These are phyloP conservation scores for Lavandula angustifolia DNA, from an alignment of 257 asterid species.

Conservation along the genomic window DNA sequence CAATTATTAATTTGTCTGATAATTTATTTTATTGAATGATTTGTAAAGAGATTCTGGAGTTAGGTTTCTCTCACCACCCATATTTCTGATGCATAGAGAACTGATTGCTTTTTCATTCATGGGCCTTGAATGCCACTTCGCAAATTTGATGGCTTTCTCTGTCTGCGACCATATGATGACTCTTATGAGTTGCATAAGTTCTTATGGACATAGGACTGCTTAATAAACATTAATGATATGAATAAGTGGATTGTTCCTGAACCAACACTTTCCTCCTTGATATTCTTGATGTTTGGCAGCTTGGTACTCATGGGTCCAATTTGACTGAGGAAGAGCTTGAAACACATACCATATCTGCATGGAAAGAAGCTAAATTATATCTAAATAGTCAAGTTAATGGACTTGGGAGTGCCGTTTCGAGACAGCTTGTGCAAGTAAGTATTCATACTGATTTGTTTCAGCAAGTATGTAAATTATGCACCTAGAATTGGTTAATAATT, in stretches of 20 bases:
- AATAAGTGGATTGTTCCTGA: background rate
- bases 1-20: background rate
- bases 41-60: constrained; percentile 3
- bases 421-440: constrained; percentile 83
- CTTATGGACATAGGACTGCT: no score
- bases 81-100: background rate
- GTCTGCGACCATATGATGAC: no score
- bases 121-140: no score
- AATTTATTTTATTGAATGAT: background rate
- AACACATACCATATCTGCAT: constrained; percentile 85
- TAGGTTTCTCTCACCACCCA: background rate
- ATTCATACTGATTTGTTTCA: constrained; percentile 6
- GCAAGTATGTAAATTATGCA: constrained; percentile 15
- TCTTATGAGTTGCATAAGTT: no score
- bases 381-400: constrained; percentile 56
- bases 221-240: background rate
- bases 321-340: constrained; percentile 88
- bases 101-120: background rate
- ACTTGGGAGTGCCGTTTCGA: constrained; percentile 43
- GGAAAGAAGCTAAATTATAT: constrained; percentile 73
- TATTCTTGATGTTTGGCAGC: constrained; percentile 50
- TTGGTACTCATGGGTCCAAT: constrained; percentile 76
- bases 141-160: no score
- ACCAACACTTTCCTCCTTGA: constrained; percentile 3
- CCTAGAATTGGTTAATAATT: background rate